Percentiles rank a stretch among this genome's conserved stretches.
phyloP scores from a whole-genome alignment of 192 early-diverging fungal species.

The Backusella australiensis region DNA sequence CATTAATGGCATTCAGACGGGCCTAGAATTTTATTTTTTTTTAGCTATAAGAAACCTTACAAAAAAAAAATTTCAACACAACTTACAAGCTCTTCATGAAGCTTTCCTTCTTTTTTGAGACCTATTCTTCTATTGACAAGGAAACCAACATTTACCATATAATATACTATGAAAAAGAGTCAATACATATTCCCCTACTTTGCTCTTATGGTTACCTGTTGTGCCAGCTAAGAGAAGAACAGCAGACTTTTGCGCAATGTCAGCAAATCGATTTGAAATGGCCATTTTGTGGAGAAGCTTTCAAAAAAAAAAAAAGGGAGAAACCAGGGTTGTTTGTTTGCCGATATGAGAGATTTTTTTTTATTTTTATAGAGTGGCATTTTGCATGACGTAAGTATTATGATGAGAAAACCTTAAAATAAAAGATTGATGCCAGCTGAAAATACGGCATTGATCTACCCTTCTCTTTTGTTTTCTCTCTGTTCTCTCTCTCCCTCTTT shows the following conservation, averaged over 20 bases:
- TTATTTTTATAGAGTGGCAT: no score
- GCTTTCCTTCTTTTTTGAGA: constrained; percentile 25
- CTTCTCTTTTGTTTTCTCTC: background rate
- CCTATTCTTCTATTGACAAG: background rate
- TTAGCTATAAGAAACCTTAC: background rate
- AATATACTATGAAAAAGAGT: constrained; percentile 26
- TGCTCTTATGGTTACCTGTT: constrained; percentile 13
- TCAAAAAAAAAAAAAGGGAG: background rate
- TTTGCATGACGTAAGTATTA: background rate
- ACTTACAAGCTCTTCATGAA: constrained; percentile 41
- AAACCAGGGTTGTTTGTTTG: no score
- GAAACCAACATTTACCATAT: constrained; percentile 29
- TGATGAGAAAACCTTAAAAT: background rate
- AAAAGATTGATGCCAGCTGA: background rate
- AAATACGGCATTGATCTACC: background rate
- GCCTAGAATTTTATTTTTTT: background rate
- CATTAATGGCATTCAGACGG: constrained; percentile 1
- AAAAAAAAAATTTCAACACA: background rate
- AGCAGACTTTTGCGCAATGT: constrained; percentile 37
- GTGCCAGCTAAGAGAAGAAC: constrained; percentile 35
- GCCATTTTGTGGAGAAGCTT: constrained; percentile 12
- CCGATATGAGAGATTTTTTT: no score
- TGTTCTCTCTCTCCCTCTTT: background rate
- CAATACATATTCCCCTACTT: background rate
- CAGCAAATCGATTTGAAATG: constrained; percentile 21